Evolutionary conservation across 2,329 filamentous ascomycete genomes (phyloP), one percentile per base, ranked within the genome.

Genomic region (Fusarium chlamydosporum): DNA sequence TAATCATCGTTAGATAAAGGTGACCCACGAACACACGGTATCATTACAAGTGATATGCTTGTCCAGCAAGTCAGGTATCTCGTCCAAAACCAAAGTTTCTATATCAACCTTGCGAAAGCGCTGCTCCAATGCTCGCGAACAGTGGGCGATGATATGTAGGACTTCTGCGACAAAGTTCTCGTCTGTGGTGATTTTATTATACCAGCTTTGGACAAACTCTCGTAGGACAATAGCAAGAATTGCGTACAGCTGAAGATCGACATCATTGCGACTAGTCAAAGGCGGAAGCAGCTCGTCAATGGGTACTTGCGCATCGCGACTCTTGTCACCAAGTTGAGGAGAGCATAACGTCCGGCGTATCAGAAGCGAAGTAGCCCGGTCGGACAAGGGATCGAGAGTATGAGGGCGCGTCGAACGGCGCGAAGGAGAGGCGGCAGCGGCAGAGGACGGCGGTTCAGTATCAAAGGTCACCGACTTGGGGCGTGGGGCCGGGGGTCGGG

Each of bases 181-280:
- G 79, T 99, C 95, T 5, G 93, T 89, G 2, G 95, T 97, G 78
- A 99, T 96, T 78, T 91, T 95, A 69, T 85, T 86, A 82, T 99
- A 99, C 96, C 96, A 99, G 33, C 89, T 89, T 78, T 96, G 91
- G 37, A 99, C 92, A 77, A 94, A 97, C 69, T 97, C 94, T 75
- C 92, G 90, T 73, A 97, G 85, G 65, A 98, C 89, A 61, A 98
- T 91, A 53, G 96, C 92, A 64, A 99, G 89, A 63, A 98, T 87
- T 29, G 93, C 95, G 77, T 98, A 99, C 6, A 99, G 86, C 80
- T 99, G 92, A 58, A 96, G 82, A 79, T 99, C 96, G 62, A 98
- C 89, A 72, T 96, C 93, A 78, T 97, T 97, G 52, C 93, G 94
- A 82, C 94, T 97, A 48, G 95, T 98, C 75, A 99, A 84, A 38